Evolutionary conservation across 2,329 filamentous ascomycete genomes (phyloP).

Genomic region (Colletotrichum sp.): DNA sequence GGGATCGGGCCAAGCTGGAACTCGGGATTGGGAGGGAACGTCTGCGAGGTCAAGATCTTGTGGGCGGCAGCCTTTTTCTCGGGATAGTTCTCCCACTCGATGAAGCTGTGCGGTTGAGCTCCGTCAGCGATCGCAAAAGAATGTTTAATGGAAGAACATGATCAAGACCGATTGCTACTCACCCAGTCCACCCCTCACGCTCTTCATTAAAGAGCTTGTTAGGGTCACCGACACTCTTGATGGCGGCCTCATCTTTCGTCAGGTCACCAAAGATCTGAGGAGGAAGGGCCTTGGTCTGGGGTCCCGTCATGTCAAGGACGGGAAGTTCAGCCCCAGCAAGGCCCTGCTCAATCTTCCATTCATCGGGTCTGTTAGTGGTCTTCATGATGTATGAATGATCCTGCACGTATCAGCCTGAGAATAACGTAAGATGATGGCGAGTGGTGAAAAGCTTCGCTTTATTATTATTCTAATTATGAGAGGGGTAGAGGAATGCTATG

Average conservation of each 20-base stretch:
- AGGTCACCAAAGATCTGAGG: slow-evolving; percentile 32
- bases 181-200: slow-evolving; percentile 38
- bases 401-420: not conserved
- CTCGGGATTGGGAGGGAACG: slow-evolving; percentile 48
- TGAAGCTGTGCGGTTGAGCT: slow-evolving; percentile 46
- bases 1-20: slow-evolving; percentile 62
- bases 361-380: slow-evolving; percentile 31
- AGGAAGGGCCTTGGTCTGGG: slow-evolving; percentile 33
- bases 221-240: slow-evolving; percentile 42
- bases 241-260: slow-evolving; percentile 44
- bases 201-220: slow-evolving; percentile 28
- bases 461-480: not conserved
- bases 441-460: not conserved
- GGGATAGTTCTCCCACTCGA: slow-evolving; percentile 74
- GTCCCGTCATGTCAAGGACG: slow-evolving; percentile 49
- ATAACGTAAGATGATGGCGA: not conserved
- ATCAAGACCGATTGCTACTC: not conserved
- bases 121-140: not conserved
- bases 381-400: not conserved
- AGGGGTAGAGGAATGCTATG: not conserved
- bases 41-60: slow-evolving; percentile 44
- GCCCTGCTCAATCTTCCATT: slow-evolving; percentile 60
- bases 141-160: not conserved
- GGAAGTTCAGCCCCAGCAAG: slow-evolving; percentile 49
- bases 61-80: slow-evolving; percentile 68